A percentile compares a stretch with the other conserved stretches of the same genome.
These are phyloP conservation scores for Athelia psychrophila DNA, from an alignment of 1,284 basidiomycete genomes.

Conservation along the genomic window DNA sequence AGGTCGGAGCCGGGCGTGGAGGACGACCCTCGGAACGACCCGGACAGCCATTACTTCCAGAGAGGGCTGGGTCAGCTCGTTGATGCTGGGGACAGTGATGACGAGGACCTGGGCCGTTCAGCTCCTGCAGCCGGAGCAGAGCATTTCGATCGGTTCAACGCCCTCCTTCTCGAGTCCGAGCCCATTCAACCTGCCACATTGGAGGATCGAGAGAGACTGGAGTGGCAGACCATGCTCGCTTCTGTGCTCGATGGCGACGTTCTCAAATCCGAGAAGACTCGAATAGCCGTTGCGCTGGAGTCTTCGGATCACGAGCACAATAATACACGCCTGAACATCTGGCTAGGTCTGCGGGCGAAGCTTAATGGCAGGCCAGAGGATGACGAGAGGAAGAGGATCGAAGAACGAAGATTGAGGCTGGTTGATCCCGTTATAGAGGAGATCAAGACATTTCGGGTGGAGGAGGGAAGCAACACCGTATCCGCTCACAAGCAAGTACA, in stretches of 20 bases:
- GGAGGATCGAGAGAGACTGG: slow-evolving; percentile 79
- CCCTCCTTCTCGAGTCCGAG: slow-evolving; percentile 57
- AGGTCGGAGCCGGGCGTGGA: slow-evolving; percentile 53
- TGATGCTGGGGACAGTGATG: slow-evolving; percentile 74
- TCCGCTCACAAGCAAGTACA: slow-evolving; percentile 72
- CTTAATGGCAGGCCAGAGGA: slow-evolving; percentile 78
- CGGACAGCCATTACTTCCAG: slow-evolving; percentile 74
- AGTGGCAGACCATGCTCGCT: slow-evolving; percentile 94
- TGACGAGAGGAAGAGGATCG: slow-evolving; percentile 80
- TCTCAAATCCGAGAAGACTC: slow-evolving; percentile 87
- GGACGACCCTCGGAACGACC: slow-evolving; percentile 69
- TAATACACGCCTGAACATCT: slow-evolving; percentile 68
- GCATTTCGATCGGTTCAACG: slow-evolving; percentile 47
- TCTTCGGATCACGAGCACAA: slow-evolving; percentile 68
- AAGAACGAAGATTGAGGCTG: slow-evolving; percentile 77
- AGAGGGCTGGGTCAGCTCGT: slow-evolving; percentile 66
- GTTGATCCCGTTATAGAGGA: slow-evolving; percentile 87
- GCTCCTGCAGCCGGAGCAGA: slow-evolving; percentile 40
- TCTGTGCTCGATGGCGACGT: slow-evolving; percentile 93
- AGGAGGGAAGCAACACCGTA: slow-evolving; percentile 39
- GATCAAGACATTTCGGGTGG: slow-evolving; percentile 65
- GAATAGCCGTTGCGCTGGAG: slow-evolving; percentile 76
- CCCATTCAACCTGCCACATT: slow-evolving; percentile 58
- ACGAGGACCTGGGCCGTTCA: slow-evolving; percentile 55
- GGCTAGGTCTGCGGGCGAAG: slow-evolving; percentile 90